Evolutionary conservation across 495 filamentous ascomycete genomes (phyloP), one percentile per base, ranked within the genome.

Genomic region (Trichoderma erinaceum): DNA sequence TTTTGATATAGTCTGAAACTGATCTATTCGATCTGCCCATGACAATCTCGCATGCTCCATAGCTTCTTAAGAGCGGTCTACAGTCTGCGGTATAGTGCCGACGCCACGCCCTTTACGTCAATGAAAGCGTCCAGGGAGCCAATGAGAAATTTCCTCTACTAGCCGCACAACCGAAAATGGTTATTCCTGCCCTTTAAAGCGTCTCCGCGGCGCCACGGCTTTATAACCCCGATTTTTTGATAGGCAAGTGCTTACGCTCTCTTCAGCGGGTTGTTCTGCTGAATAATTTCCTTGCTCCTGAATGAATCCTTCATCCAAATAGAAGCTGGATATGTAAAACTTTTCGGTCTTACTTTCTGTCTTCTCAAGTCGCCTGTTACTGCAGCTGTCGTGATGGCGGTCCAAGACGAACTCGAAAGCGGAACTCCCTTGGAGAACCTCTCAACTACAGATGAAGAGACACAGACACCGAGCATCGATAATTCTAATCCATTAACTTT

Each of bases 401-500:
- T 21, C 25, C 25, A 8, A 29, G 25, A 61, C 56, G 56, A 61
- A 32, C 11, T 32, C 27, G 56, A 61, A 15, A 32, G 27, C 29
- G 56, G 11, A 4, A 61, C 25, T 61, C 56, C 23, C 8, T 25
- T 18, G 11, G 16, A 10, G 8, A 61, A 23, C 35, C 11, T 13
- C 23, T 29, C 56, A 15, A 61, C 2, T 18, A 61, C 23, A 23
- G 56, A 61, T 4, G 56, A 12, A 32, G 56, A 61, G 25, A 32
- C 56, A 35, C 23, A 10, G 5, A 29, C 35, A 6, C 15, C 21
- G 63, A 21, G 35, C 27, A 12, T 8, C 12, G 25, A 10, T 6
- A 27, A 6, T 18, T 32, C 32, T 27, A 27, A 4, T 12, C 63
- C 10, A 11, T 11, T 74, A n/a, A 63, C 64, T 15, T 74, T 69